Evolutionary conservation across 352 stramenopile species (phyloP), one percentile per base, ranked within the genome.

Genomic region (Pythium grandisporangium): DNA sequence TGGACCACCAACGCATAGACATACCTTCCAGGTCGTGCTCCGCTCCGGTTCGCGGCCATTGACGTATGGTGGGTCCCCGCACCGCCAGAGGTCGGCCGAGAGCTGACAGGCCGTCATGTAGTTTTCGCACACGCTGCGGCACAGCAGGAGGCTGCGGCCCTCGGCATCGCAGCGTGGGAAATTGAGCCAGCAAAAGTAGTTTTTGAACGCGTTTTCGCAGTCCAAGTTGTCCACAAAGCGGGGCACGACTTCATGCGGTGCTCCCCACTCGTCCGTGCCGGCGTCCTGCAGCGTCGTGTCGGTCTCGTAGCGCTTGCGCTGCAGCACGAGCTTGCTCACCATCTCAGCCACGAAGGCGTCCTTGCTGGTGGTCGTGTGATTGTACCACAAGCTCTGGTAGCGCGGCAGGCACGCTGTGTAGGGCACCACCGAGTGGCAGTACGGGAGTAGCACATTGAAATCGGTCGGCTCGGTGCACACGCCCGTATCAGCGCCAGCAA

Each of bases 131-230:
- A 91, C 81, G 34, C 75, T 93, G 40, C 82, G 72, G 21, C 87
- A 96, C 23, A 96, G 48, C 46, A 91, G 56, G 30, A 96, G 54
- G 21, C 73, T 91, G 10, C 66, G 51, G 5, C 79, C 68, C 41
- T 92, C 79, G 19, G 80, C 64, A 51, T 96, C 85, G 58, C 85
- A 96, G 24, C 87, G 70, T 16, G 87, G 87, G 51, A 96, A 96
- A 58, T 95, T 96, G 13, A 95, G 36, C 78, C 75, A 96, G 55
- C 85, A 96, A 24, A 90, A 80, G 51, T 92, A 96, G 45, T 91
- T 91, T 29, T 61, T 60, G 53, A 92, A 96, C n/a, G 87, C 81
- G 42, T 94, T 84, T 55, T 91, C 63, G 34, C 87, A 96, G 51
- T 95, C 87, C 7, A 71, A 51, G 43, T 95, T 94, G 36, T 93